phyloP scores from a whole-genome alignment of 257 asterid genomes.

The Nicotiana otophora region DNA sequence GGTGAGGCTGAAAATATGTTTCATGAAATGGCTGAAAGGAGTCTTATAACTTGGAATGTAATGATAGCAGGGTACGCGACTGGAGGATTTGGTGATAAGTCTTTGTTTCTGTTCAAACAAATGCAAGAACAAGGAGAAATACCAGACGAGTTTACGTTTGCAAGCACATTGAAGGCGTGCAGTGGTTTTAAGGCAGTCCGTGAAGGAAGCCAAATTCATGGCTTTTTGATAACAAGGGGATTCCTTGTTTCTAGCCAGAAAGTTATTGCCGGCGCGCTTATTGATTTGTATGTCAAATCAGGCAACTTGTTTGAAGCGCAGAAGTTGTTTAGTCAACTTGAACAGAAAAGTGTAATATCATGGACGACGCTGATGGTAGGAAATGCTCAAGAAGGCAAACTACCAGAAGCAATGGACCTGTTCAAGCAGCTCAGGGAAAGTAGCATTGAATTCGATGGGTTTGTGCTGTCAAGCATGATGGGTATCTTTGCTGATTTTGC shows the following conservation, averaged over 20 bases:
- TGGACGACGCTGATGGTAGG: slow-evolving; percentile 52
- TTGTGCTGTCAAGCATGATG: slow-evolving; percentile 48
- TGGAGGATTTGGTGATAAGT: slow-evolving; percentile 29
- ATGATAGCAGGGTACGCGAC: slow-evolving; percentile 49
- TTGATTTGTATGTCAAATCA: slow-evolving; percentile 53
- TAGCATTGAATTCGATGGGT: slow-evolving; percentile 31
- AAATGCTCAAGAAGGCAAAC: slow-evolving; percentile 38
- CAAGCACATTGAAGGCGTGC: slow-evolving; percentile 65
- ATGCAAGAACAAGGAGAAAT: slow-evolving; percentile 44
- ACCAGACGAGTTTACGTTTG: slow-evolving; percentile 49
- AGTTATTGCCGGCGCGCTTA: slow-evolving; percentile 46
- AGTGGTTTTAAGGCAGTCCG: slow-evolving; percentile 40
- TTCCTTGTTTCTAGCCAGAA: slow-evolving; percentile 30
- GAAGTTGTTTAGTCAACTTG: slow-evolving; percentile 34
- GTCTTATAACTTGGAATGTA: slow-evolving; percentile 47
- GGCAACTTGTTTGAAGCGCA: slow-evolving; percentile 35
- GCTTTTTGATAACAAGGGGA: slow-evolving; percentile 37
- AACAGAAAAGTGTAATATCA: slow-evolving; percentile 33
- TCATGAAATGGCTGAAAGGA: slow-evolving; percentile 28
- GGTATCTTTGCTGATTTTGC: slow-evolving; percentile 48
- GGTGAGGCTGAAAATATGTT: slow-evolving; percentile 44
- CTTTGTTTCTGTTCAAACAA: slow-evolving; percentile 34
- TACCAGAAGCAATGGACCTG: slow-evolving; percentile 37
- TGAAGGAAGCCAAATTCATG: slow-evolving; percentile 56
- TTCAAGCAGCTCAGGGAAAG: slow-evolving; percentile 44